Base-by-base conservation (phyloP, 257 asterid genomes). In the Solanum ossicruentum region DNA sequence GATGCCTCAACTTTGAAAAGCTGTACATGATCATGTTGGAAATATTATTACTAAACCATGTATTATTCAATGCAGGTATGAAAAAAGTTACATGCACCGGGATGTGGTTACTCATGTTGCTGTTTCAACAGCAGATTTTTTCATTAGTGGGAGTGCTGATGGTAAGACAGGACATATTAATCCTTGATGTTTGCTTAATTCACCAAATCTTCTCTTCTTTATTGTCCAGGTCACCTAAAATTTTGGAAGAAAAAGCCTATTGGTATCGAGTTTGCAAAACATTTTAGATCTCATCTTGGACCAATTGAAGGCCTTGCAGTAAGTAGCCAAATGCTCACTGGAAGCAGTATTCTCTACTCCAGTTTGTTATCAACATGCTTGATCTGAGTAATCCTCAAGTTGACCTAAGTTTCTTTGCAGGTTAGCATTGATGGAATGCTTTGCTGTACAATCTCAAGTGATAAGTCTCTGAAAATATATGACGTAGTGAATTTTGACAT, bases 21-120 rank as follows among this genome's bases (percentile, higher is more conserved):
- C 21, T 17, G 15, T 39, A 51, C 45, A 51, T 77, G 82, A 54
- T 77, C 45, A 51, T 77, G 61, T 78, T 32, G 41, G 47, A 52
- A 49, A 75, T 52, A 9, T 54, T 78, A 26, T 54, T 78, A 51
- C 83, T 52, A 26, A 51, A 55, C 47, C 47, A 1, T 60, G 52
- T 58, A 77, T 41, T 58, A 47, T 41, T 20, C 41, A 52, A 28
- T 61, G 86, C 88, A 96, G 99, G 99, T 96, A 96, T 61, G 99
- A 96, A 94, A 96, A 96, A 90, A 96, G 98, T 89, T 96, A 93
- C 86, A 97, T 97, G 99, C 99, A 97, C 80, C 95, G 98, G 39
- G 99, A 97, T 87, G 98, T 95, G 85, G 98, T 97, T 66, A 97
- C 98, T 32, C 99, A 97, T 88, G 98, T 97, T 49, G 98, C 98